Base-by-base conservation (phyloP, 495 filamentous ascomycete species). In the Lasiosphaeriaceae sp. region DNA sequence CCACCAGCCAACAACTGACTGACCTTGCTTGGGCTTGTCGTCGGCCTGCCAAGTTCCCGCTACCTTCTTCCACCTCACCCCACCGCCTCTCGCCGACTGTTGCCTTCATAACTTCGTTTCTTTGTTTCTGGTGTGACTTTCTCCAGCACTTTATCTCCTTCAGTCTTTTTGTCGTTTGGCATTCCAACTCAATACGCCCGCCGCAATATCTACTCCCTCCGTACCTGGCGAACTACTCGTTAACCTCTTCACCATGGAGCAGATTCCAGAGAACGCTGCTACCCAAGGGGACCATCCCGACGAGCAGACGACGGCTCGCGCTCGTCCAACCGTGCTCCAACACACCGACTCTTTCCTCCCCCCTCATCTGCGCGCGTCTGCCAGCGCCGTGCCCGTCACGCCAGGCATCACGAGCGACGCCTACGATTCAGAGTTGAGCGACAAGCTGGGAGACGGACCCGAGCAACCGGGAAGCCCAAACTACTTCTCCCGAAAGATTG, bases 381-480 rank as follows among this genome's bases (percentile, higher is more conserved):
- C 73, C 50, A 73, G 52, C 34, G 60, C 64, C 20, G 70, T 78
- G 23, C 69, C 80, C 11, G 80, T 83, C 45, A 83, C 80, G 4
- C 80, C 80, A 5, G 79, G 69, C 20, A 80, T 80, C 50, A 50
- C 63, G 11, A 58, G 56, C 46, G 65, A 68, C 2, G 72, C 71
- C 3, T 78, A 80, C 61, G 41, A 66, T 3, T 50, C 54, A 17
- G 51, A 24, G 23, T 11, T 35, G 11, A 63, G 55, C 14, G 62
- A 67, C 16, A 41, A 24, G 22, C 56, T 52, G 26, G 17, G 59
- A 35, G 44, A 34, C 17, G 62, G 54, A 14, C 19, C 54, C n/a
- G 58, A 54, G 34, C 34, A 50, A 3, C 8, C 53, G n/a, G 37
- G 37, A 8, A 66, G 59, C 22, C 56, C 60, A 3, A 61, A 64